Base-by-base conservation (phyloP, 1,284 basidiomycete species). In the Pseudomicrostroma phylloplanum region DNA sequence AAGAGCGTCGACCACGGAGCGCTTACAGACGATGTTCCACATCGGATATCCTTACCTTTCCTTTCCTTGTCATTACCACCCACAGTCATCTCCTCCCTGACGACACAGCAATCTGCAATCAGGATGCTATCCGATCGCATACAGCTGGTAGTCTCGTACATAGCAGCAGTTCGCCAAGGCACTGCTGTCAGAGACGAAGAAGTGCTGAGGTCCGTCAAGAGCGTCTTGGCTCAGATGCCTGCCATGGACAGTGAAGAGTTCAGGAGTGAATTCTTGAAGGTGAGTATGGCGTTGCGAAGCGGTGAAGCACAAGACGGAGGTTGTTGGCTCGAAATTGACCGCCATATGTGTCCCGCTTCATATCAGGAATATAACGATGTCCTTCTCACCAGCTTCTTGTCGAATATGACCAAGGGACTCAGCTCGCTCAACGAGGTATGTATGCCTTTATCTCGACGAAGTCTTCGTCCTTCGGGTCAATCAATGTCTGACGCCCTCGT, bases 41-140 rank as follows among this genome's bases (percentile, higher is more conserved):
- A 36, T 36, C 30, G 30, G n/a, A n/a, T n/a, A n/a, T n/a, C n/a
- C n/a, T n/a, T n/a, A 36, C 30, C 30, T n/a, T n/a, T 36, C 30
- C 30, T 36, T 36, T 3, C 30, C 30, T 36, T 36, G 3, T 36
- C 41, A 49, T 43, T 11, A 7, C 42, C 40, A 40, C 15, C 4
- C 54, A 7, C 76, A 96, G 93, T 94, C 80, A 86, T 94, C 68
- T 88, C 90, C 0, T 89, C 91, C 80, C 81, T 97, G 57, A 88
- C 89, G 60, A 89, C 91, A 7, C 93, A 97, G 80, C 85, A 92
- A 67, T 92, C 92, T 60, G 94, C 96, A 8, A 89, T 97, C 62
- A 89, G 90, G 76, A 97, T 97, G 92, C 84, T 98, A 64, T 87
- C 93, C 70, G 91, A 96, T 71, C 86, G 94, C 59, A 90, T 97